A percentile compares a stretch with the other conserved stretches of the same genome.
phyloP scores from a whole-genome alignment of 192 early-diverging fungal genomes.

The Rhizophagus clarus region DNA sequence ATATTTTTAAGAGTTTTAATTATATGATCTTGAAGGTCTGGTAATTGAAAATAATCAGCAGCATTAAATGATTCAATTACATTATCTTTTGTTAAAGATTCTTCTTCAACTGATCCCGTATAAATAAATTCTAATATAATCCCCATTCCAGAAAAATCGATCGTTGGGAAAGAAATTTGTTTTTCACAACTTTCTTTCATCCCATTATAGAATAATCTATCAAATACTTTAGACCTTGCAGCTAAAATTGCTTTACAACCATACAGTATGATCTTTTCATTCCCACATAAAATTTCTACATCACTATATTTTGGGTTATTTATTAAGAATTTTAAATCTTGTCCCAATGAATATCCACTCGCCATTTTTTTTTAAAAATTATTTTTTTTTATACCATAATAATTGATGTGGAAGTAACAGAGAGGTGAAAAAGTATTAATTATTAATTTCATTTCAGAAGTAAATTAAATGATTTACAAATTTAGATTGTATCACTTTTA shows the following conservation, averaged over 20 bases:
- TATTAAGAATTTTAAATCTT: not conserved
- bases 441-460: too few species aligned
- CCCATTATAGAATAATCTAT: constrained; percentile 3
- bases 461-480: too few species aligned
- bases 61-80: constrained; percentile 18
- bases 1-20: not conserved
- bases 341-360: not conserved
- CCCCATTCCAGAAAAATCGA: constrained; percentile 7
- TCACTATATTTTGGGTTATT: constrained; percentile 18
- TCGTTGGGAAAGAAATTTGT: not conserved
- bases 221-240: constrained; percentile 16
- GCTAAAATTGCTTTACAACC: constrained; percentile 15
- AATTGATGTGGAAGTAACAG: too few species aligned
- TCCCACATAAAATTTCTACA: constrained; percentile 4
- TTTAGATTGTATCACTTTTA: too few species aligned
- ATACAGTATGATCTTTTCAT: not conserved
- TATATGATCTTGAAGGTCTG: constrained; percentile 9
- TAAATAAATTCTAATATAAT: constrained; percentile 25
- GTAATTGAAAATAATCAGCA: constrained; percentile 23
- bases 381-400: too few species aligned
- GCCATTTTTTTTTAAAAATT: not conserved
- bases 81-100: constrained; percentile 26
- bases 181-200: constrained; percentile 7
- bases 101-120: not conserved
- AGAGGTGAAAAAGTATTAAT: too few species aligned